Evolutionary conservation across 345 rosid genomes (phyloP).

Genomic region (Syzygium aqueum): DNA sequence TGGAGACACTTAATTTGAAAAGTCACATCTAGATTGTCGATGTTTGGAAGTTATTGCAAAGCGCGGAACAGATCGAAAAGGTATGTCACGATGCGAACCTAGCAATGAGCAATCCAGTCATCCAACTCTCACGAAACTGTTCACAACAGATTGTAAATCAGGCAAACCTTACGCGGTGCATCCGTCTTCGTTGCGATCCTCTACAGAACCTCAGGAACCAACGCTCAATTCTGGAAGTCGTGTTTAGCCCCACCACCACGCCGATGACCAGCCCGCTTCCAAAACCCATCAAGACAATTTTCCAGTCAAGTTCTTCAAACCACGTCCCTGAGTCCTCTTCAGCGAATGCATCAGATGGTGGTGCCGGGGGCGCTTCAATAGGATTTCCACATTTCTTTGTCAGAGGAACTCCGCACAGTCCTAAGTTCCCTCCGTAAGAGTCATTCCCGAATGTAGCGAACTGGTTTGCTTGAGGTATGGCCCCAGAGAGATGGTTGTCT

Average conservation of each 20-base stretch:
- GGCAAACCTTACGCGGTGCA: background rate
- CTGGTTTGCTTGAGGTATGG: background rate
- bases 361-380: background rate
- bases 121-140: background rate
- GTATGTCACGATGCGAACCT: background rate
- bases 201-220: background rate
- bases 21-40: background rate
- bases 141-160: background rate
- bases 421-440: background rate
- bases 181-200: background rate
- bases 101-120: background rate
- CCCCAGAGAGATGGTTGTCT: background rate
- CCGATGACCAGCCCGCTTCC: slow-evolving; percentile 1
- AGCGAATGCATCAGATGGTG: background rate
- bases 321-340: background rate
- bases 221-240: background rate
- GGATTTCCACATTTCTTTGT: background rate
- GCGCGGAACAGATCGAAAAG: background rate
- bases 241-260: background rate
- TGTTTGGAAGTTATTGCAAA: background rate
- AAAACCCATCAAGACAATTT: background rate
- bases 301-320: background rate
- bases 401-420: background rate
- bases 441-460: background rate
- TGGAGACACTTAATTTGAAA: background rate